Evolutionary conservation across 2,329 filamentous ascomycete genomes (phyloP).

Genomic region (Monosporascus sp.): DNA sequence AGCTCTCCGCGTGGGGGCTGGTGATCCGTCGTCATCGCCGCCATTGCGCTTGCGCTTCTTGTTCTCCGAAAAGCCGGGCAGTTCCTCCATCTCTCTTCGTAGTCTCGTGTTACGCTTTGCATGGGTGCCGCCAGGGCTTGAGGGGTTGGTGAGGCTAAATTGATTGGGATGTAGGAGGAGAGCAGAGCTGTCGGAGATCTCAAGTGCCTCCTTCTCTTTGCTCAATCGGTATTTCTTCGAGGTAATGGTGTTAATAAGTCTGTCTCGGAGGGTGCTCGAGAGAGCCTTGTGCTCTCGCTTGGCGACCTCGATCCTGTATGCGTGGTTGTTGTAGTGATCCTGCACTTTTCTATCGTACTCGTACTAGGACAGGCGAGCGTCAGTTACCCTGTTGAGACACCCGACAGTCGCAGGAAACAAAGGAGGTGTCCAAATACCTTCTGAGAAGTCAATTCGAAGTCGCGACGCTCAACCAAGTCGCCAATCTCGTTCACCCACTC

Average conservation of each 20-base stretch:
- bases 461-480: slow-evolving; percentile 79
- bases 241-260: slow-evolving; percentile 61
- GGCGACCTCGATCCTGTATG: slow-evolving; percentile 58
- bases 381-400: slow-evolving; percentile 2
- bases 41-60: slow-evolving; percentile 60
- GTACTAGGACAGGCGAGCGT: slow-evolving; percentile 36
- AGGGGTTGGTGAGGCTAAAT: slow-evolving; percentile 60
- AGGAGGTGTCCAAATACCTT: slow-evolving; percentile 51
- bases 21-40: slow-evolving; percentile 58
- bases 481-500: slow-evolving; percentile 85
- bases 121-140: slow-evolving; percentile 58
- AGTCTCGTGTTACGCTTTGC: slow-evolving; percentile 58
- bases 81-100: slow-evolving; percentile 56
- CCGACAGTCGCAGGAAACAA: not conserved
- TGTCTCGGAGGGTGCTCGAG: slow-evolving; percentile 56
- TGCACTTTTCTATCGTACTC: slow-evolving; percentile 59
- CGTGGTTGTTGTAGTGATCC: slow-evolving; percentile 54
- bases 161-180: slow-evolving; percentile 63
- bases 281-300: slow-evolving; percentile 56
- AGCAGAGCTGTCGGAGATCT: slow-evolving; percentile 62
- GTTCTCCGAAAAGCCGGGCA: slow-evolving; percentile 47
- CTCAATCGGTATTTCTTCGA: slow-evolving; percentile 60
- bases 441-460: slow-evolving; percentile 74
- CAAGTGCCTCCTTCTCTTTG: slow-evolving; percentile 62
- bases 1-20: slow-evolving; percentile 50